Evolutionary conservation across 352 stramenopile genomes (phyloP).

Genomic region (Globisporangium perplexum): DNA sequence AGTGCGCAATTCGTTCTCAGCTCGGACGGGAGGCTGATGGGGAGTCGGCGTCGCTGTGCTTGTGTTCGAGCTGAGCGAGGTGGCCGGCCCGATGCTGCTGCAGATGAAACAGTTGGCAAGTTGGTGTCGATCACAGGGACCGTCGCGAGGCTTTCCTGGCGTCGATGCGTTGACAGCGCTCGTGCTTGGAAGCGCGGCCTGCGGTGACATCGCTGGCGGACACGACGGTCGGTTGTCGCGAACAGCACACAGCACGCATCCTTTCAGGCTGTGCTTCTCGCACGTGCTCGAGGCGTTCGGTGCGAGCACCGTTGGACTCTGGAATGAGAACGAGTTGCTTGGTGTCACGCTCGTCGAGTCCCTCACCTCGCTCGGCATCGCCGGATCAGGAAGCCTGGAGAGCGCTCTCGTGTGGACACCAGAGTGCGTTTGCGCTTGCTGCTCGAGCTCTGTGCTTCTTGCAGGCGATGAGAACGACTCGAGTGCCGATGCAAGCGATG

Average conservation of each 20-base stretch:
- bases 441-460: neutral
- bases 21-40: neutral
- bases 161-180: neutral
- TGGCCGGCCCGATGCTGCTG: neutral
- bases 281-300: conserved; percentile 12
- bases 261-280: conserved; percentile 50
- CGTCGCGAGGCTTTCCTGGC: conserved; percentile 3
- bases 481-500: neutral
- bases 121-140: conserved; percentile 40
- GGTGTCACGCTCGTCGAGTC: neutral
- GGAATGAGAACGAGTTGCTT: neutral
- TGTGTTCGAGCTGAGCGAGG: neutral
- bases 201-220: neutral
- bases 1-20: neutral
- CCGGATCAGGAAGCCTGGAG: neutral
- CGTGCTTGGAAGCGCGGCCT: neutral
- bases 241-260: conserved; percentile 56
- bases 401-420: neutral
- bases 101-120: conserved; percentile 66
- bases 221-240: conserved; percentile 10
- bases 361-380: neutral
- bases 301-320: neutral
- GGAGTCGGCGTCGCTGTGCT: neutral
- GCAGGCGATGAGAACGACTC: neutral
- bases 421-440: neutral